A percentile compares a stretch with the other conserved stretches of the same genome.
Evolutionary conservation across 129 eudicot genomes (phyloP).

Genomic region (Kitagawia praeruptora): DNA sequence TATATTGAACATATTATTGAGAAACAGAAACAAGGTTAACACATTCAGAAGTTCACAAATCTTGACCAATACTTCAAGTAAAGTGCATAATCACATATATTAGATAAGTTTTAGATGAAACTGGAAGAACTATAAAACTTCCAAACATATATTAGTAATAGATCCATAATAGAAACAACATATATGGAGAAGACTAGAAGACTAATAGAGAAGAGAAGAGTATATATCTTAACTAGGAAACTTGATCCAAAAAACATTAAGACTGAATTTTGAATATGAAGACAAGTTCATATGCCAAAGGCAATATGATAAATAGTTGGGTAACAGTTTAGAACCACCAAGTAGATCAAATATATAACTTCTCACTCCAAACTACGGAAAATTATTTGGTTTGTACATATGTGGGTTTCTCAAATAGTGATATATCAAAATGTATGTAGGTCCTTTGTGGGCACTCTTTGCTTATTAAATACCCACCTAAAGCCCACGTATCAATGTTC

Average conservation of each 20-base stretch:
- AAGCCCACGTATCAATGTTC: slow-evolving; percentile 6
- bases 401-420: not conserved
- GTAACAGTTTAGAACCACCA: not conserved
- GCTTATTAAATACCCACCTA: slow-evolving; percentile 10
- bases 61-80: not conserved
- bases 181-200: not conserved
- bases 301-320: not conserved
- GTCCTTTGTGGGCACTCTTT: slow-evolving; percentile 10
- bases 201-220: not conserved
- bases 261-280: not conserved
- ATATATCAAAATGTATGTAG: slow-evolving; percentile 3
- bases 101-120: not conserved
- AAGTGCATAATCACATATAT: not conserved
- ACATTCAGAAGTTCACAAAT: not conserved
- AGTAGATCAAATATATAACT: not conserved
- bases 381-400: not conserved
- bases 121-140: not conserved
- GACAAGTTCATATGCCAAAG: not conserved
- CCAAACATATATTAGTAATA: not conserved
- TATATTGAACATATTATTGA: not conserved
- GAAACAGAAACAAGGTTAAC: not conserved
- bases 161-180: not conserved
- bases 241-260: not conserved
- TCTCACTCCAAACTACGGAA: not conserved
- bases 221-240: not conserved